A percentile compares a stretch with the other conserved stretches of the same genome.
phyloP scores from a whole-genome alignment of 176 grass and related monocot species.

The Panicum miliaceum region DNA sequence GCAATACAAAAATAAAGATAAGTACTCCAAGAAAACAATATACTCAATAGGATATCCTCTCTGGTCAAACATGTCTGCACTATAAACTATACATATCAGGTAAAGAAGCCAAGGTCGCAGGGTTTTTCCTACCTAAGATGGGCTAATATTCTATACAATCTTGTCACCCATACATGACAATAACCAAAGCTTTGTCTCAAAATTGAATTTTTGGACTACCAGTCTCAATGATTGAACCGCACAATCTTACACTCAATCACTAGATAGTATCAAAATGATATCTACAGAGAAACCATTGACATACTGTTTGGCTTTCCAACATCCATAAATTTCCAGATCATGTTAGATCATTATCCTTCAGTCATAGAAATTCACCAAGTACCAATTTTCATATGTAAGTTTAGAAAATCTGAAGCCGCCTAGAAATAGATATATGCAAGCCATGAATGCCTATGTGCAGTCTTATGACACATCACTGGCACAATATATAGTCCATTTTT shows the following conservation, averaged over 20 bases:
- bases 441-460: neutral
- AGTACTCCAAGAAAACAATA: slow-evolving; percentile 18
- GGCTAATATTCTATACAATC: neutral
- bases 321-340: neutral
- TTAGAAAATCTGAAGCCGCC: neutral
- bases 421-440: slow-evolving; percentile 5
- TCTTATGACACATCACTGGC: neutral
- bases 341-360: slow-evolving; percentile 24
- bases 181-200: neutral
- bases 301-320: neutral
- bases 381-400: neutral
- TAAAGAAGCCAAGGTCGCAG: slow-evolving; percentile 17
- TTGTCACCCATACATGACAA: slow-evolving; percentile 12
- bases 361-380: neutral
- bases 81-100: slow-evolving; percentile 20
- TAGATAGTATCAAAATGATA: slow-evolving; percentile 1
- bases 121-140: slow-evolving; percentile 24
- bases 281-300: neutral
- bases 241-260: neutral
- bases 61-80: slow-evolving; percentile 27
- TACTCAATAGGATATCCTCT: slow-evolving; percentile 22
- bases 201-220: slow-evolving; percentile 5
- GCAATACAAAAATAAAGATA: neutral
- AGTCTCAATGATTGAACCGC: neutral
- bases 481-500: neutral